Conservation (phyloP, 129 eudicot genomes). For the Daucus carota region DNA sequence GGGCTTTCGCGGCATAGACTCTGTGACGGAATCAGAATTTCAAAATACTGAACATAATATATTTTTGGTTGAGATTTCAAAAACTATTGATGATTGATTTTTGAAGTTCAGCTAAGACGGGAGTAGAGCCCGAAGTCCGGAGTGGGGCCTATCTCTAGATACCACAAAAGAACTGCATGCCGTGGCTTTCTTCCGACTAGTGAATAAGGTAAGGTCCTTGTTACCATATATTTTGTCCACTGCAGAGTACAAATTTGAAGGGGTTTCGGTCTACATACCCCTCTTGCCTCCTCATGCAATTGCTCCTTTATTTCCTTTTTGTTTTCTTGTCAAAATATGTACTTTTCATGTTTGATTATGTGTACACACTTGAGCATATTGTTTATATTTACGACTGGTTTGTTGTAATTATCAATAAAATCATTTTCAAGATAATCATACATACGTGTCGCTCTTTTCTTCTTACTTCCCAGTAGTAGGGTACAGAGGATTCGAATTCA, state of each 20-base stretch:
- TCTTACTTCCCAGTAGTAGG: too few relatives aligned
- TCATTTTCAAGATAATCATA: too few relatives aligned
- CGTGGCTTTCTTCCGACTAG: neutral
- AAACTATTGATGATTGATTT: too few relatives aligned
- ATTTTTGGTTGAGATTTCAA: neutral
- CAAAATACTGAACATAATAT: neutral
- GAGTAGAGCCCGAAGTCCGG: neutral
- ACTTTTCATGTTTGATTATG: neutral
- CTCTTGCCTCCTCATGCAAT: neutral
- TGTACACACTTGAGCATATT: neutral
- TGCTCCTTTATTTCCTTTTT: neutral
- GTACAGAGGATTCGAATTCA: too few relatives aligned
- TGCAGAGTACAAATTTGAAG: neutral
- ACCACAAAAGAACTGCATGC: neutral
- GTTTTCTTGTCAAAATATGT: neutral
- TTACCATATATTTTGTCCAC: neutral
- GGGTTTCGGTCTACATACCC: neutral
- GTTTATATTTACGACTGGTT: neutral
- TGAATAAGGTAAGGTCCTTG: neutral
- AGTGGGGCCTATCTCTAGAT: neutral
- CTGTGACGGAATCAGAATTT: neutral
- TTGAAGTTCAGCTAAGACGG: neutral
- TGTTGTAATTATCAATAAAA: neutral
- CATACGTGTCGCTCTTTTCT: too few relatives aligned
- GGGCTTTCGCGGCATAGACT: conserved; percentile 34